A percentile compares a stretch with the other conserved stretches of the same genome.
Evolutionary conservation across 441 rosid genomes (phyloP).

Genomic region (Daphne laureola): DNA sequence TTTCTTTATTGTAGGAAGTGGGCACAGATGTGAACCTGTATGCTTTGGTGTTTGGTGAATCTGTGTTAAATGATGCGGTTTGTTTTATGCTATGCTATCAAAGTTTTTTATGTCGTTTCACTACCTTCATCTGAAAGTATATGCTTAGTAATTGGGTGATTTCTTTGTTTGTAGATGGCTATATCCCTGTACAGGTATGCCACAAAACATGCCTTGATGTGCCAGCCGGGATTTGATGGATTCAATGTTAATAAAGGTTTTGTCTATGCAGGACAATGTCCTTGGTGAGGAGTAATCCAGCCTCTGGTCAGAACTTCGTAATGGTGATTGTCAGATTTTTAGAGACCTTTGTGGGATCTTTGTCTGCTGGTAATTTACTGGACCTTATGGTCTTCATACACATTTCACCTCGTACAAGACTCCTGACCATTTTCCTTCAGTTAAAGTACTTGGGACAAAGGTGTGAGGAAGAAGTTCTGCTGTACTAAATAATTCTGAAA

Average conservation of each 20-base stretch:
- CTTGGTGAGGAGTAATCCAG: conserved; percentile 61
- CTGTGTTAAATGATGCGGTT: conserved; percentile 97
- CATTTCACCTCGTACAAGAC: too few relatives aligned
- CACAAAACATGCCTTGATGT: conserved; percentile 14
- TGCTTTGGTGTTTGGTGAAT: conserved; percentile 98
- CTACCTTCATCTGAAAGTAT: neutral
- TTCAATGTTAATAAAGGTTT: conserved; percentile 22
- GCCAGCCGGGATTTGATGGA: conserved; percentile 9
- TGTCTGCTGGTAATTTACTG: conserved; percentile 79
- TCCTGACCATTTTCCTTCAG: too few relatives aligned
- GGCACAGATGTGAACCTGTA: conserved; percentile 92
- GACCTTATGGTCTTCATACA: conserved; percentile 9
- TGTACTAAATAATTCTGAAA: too few relatives aligned
- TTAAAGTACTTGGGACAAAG: too few relatives aligned
- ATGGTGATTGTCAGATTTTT: conserved; percentile 88
- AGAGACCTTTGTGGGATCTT: conserved; percentile 93
- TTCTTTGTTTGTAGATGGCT: conserved; percentile 58
- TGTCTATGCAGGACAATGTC: conserved; percentile 87
- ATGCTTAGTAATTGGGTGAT: conserved; percentile 19
- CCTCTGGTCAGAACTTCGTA: conserved; percentile 63
- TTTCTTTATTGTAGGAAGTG: conserved; percentile 64
- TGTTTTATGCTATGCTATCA: conserved; percentile 30
- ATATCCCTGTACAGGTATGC: conserved; percentile 91
- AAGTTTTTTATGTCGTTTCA: neutral
- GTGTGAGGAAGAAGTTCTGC: too few relatives aligned